Conservation (phyloP, 1,284 basidiomycete species). For the Pseudozyma flocculosa region DNA sequence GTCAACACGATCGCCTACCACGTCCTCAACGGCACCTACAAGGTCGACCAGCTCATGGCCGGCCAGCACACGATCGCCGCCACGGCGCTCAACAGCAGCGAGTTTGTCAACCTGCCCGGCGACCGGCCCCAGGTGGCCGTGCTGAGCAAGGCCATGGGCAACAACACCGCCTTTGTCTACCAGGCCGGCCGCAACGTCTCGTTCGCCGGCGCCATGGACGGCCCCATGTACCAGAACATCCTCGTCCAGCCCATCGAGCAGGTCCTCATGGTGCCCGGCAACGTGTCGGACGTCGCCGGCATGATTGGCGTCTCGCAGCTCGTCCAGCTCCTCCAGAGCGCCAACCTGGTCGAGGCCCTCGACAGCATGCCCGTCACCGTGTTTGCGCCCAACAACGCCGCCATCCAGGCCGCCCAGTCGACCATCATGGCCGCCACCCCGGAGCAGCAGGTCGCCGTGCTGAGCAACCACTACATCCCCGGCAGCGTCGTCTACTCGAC, state of each 20-base stretch:
- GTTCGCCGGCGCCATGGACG: constrained; percentile 48
- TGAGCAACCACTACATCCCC: constrained; percentile 66
- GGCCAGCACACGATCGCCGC: constrained; percentile 65
- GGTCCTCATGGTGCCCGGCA: constrained; percentile 60
- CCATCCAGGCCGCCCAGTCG: constrained; percentile 59
- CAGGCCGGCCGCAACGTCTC: constrained; percentile 61
- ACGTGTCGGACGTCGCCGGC: constrained; percentile 17
- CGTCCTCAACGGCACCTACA: constrained; percentile 65
- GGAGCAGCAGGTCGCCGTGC: constrained; percentile 63
- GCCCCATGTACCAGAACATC: constrained; percentile 62
- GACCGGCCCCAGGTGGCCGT: constrained; percentile 66
- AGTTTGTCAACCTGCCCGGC: constrained; percentile 40
- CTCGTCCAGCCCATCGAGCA: constrained; percentile 54
- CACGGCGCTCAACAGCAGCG: constrained; percentile 65
- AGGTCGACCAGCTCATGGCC: constrained; percentile 58
- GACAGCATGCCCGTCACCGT: constrained; percentile 65
- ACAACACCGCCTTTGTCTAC: constrained; percentile 63
- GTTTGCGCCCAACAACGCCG: constrained; percentile 65
- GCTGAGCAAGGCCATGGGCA: constrained; percentile 59
- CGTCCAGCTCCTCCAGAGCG: constrained; percentile 55
- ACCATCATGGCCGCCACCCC: constrained; percentile 63
- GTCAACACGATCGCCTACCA: constrained; percentile 67
- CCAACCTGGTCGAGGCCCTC: constrained; percentile 61
- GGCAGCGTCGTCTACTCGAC: constrained; percentile 71
- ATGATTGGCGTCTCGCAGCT: constrained; percentile 49